Evolutionary conservation across 2,329 filamentous ascomycete species (phyloP).

Genomic region (Emmonsiellopsis sp.): DNA sequence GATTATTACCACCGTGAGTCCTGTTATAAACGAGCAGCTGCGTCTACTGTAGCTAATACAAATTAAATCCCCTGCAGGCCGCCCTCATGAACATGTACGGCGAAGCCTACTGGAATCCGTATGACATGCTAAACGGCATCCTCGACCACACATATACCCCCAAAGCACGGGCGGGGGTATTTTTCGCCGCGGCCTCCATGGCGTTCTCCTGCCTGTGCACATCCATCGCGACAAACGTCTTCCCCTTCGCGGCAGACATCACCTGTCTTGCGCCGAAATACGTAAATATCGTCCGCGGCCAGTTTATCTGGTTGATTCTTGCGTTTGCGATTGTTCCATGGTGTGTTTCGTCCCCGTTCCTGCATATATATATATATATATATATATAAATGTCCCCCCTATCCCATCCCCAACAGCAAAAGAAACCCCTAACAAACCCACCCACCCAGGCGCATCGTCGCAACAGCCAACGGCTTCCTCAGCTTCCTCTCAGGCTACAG

Average conservation of each 20-base stretch:
- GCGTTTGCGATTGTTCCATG: conserved; percentile 23
- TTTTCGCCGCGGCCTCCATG: conserved; percentile 20
- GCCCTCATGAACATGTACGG: conserved; percentile 26
- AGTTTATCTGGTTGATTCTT: conserved; percentile 23
- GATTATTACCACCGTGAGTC: conserved; percentile 14
- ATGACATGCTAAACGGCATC: conserved; percentile 28
- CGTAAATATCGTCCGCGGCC: conserved; percentile 24
- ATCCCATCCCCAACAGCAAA: background rate
- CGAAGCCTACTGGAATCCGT: conserved; percentile 30
- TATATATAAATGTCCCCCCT: background rate
- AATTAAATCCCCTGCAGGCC: conserved; percentile 19
- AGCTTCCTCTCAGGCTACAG: conserved; percentile 15
- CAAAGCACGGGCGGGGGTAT: conserved; percentile 22
- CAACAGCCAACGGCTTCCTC: conserved; percentile 16
- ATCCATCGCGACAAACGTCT: conserved; percentile 19
- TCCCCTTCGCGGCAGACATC: conserved; percentile 27
- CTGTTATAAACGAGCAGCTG: no score
- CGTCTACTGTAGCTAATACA: background rate
- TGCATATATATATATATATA: background rate
- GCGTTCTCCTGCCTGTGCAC: conserved; percentile 16
- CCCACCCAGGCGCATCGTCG: conserved; percentile 13
- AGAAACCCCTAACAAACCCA: background rate
- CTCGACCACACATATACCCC: conserved; percentile 27
- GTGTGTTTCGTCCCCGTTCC: conserved; percentile 15
- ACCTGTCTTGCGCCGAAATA: conserved; percentile 23